Evolutionary conservation across 371 early-diverging fungal genomes (phyloP).

Genomic region (Sporodiniella umbellata): DNA sequence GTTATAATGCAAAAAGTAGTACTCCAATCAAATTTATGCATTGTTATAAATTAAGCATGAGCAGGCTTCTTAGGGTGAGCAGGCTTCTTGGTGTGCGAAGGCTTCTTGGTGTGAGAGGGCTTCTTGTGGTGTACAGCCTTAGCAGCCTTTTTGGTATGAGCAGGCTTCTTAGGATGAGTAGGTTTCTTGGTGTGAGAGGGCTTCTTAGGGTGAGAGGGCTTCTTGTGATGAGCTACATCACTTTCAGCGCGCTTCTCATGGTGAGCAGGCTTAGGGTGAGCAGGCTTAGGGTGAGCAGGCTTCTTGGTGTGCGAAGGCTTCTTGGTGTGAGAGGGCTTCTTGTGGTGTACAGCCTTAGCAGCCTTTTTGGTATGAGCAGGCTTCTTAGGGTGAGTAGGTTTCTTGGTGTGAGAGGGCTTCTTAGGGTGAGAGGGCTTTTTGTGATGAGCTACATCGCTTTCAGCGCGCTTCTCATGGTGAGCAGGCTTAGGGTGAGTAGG

Average conservation of each 20-base stretch:
- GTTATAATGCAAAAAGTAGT: not conserved
- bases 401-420: not conserved
- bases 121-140: not conserved
- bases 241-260: no score
- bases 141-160: slow-evolving; percentile 5
- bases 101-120: not conserved
- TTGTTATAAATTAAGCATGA: not conserved
- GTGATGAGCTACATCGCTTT: no score
- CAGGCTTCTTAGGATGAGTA: not conserved
- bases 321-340: no score
- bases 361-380: not conserved
- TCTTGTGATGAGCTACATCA: not conserved
- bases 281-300: not conserved
- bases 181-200: not conserved
- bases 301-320: no score
- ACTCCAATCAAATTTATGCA: not conserved
- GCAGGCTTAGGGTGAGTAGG: no score
- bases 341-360: no score
- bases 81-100: not conserved
- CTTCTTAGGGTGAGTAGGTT: not conserved
- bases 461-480: not conserved
- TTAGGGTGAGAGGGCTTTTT: no score
- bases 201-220: not conserved
- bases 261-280: no score
- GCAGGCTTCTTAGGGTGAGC: not conserved